These are phyloP conservation scores for Plicaturopsis crispa DNA, from an alignment of 768 basidiomycete species.

Conservation along the genomic window DNA sequence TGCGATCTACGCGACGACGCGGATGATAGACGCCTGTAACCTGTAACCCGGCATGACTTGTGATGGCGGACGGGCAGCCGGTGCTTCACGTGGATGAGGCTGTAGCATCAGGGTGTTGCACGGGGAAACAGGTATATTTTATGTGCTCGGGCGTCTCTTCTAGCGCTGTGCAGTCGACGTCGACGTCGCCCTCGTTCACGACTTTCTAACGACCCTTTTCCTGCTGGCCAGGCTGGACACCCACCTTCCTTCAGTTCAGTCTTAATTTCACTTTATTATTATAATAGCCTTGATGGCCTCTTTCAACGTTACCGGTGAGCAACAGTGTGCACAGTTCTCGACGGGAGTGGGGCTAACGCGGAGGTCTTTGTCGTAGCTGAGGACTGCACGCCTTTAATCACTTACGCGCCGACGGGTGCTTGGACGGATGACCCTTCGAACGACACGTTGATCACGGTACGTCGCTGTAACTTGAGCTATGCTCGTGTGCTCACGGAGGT, in stretches of 20 bases:
- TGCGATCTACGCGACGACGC: too few species aligned
- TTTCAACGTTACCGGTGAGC: slow-evolving; percentile 34
- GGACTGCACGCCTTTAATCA: slow-evolving; percentile 47
- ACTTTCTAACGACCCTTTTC: neutral
- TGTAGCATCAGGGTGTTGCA: too few species aligned
- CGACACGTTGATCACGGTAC: slow-evolving; percentile 31
- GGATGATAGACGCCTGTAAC: too few species aligned
- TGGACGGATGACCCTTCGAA: slow-evolving; percentile 38
- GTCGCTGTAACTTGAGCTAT: too few species aligned
- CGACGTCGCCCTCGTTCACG: neutral
- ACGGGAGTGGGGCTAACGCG: neutral
- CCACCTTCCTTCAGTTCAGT: slow-evolving; percentile 12
- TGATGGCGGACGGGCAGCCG: too few species aligned
- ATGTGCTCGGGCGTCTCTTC: too few species aligned
- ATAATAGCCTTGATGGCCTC: slow-evolving; percentile 38
- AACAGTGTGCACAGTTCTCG: too few species aligned
- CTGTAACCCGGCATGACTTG: too few species aligned
- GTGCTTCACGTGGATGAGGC: too few species aligned
- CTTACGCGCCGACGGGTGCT: slow-evolving; percentile 39
- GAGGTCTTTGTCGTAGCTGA: slow-evolving; percentile 34
- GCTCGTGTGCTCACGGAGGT: neutral
- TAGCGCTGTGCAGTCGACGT: too few species aligned
- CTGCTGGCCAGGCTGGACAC: slow-evolving; percentile 4
- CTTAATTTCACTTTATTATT: slow-evolving; percentile 12
- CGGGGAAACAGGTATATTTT: too few species aligned